A percentile compares a stretch with the other conserved stretches of the same genome.
phyloP scores from a whole-genome alignment of 768 basidiomycete species.

The Sutorius australiensis region DNA sequence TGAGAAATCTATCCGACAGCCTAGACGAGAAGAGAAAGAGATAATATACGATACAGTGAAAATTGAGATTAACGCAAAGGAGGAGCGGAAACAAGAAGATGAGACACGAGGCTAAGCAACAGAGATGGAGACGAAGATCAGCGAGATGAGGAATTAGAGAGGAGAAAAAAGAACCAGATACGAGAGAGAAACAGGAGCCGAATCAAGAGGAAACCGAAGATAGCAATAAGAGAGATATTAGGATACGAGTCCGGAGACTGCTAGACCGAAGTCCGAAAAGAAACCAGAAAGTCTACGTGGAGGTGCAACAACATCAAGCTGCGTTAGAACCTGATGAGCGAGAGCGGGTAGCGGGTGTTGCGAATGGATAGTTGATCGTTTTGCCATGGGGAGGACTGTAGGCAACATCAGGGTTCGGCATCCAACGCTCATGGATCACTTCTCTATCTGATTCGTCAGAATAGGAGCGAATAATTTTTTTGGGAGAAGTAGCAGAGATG shows the following conservation, averaged over 20 bases:
- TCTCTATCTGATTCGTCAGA: slow-evolving; percentile 61
- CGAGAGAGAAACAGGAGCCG: slow-evolving; percentile 18
- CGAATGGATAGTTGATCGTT: slow-evolving; percentile 25
- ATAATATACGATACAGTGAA: slow-evolving; percentile 33
- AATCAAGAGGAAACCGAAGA: slow-evolving; percentile 27
- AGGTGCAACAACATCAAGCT: slow-evolving; percentile 26
- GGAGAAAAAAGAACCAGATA: slow-evolving; percentile 6
- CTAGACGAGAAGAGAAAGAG: slow-evolving; percentile 21
- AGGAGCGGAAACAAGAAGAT: slow-evolving; percentile 25
- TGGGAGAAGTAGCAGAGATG: slow-evolving; percentile 44
- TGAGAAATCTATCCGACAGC: slow-evolving; percentile 33
- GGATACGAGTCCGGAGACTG: slow-evolving; percentile 28
- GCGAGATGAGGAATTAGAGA: slow-evolving; percentile 9
- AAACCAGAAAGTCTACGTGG: slow-evolving; percentile 23
- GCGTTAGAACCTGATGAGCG: slow-evolving; percentile 35
- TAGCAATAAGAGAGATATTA: slow-evolving; percentile 36
- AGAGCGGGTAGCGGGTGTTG: slow-evolving; percentile 23
- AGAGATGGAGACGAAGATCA: slow-evolving; percentile 14
- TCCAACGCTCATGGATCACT: slow-evolving; percentile 62
- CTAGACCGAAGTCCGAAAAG: slow-evolving; percentile 25
- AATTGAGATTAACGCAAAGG: slow-evolving; percentile 29
- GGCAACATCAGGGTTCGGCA: slow-evolving; percentile 44
- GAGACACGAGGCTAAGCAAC: slow-evolving; percentile 2
- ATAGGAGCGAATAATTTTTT: slow-evolving; percentile 56
- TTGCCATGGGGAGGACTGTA: slow-evolving; percentile 37